Conservation (phyloP, 192 early-diverging fungal genomes). For the Coemansia erecta region DNA sequence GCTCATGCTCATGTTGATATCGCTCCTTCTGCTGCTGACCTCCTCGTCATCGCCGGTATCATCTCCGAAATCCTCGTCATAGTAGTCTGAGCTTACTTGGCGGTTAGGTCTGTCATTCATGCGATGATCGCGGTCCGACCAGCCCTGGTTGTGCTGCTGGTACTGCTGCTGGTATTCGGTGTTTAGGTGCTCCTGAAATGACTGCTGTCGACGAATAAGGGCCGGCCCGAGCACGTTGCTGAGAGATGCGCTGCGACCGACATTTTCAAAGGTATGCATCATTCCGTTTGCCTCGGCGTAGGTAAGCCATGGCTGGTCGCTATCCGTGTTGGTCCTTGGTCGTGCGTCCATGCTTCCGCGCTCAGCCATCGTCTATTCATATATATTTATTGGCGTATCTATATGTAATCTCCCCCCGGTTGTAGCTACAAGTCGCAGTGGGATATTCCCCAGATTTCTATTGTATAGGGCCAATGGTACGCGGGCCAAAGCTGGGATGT, state of each 20-base stretch:
- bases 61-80: slow-evolving; percentile 1
- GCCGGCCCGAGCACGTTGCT: slow-evolving; percentile 26
- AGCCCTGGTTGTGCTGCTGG: slow-evolving; percentile 15
- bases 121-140: slow-evolving; percentile 6
- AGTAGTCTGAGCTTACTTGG: slow-evolving; percentile 8
- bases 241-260: slow-evolving; percentile 43
- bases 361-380: slow-evolving; percentile 25
- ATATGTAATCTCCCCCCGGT: no score
- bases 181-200: slow-evolving; percentile 18
- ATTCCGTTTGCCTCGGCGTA: slow-evolving; percentile 47
- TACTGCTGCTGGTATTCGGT: slow-evolving; percentile 8
- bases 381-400: background rate
- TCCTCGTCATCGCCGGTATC: slow-evolving; percentile 3
- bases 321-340: slow-evolving; percentile 12
- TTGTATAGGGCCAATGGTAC: background rate
- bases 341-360: slow-evolving; percentile 32
- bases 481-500: background rate
- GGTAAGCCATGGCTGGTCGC: slow-evolving; percentile 47
- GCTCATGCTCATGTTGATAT: slow-evolving; percentile 33
- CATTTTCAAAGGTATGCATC: slow-evolving; percentile 54
- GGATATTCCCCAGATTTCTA: no score
- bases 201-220: slow-evolving; percentile 11
- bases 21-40: slow-evolving; percentile 22
- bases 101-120: slow-evolving; percentile 5
- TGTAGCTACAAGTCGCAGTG: no score